Base-by-base conservation (phyloP, 768 basidiomycete genomes). In the Boletus sensibilis region DNA sequence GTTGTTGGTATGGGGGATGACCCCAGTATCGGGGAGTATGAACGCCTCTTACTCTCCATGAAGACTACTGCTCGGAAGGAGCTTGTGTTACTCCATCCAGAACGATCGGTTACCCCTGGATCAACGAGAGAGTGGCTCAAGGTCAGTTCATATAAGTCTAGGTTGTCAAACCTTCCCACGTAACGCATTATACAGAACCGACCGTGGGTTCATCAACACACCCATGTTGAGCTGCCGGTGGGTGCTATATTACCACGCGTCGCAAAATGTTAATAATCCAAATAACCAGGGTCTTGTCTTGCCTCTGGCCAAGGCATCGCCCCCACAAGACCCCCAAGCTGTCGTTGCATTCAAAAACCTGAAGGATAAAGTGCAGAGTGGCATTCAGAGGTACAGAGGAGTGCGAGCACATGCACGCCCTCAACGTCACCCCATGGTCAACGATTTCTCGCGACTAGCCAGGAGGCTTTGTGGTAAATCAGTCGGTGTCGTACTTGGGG, bases 1-100 rank as follows among this genome's bases (percentile, higher is more conserved):
- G 84, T 95, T 21, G 88, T 96, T 51, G 94, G 92, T 9, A 89
- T 95, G 83, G 95, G 92, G 4, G 94, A 97, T 55, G 94, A 93
- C 67, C 88, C 94, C 14, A 82, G 81, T 20, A 77, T 94, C 7
- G 97, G 97, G 13, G 97, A 99, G 74, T 98, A 94, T 65, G 95
- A 99, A 71, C 84, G 95, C 51, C 77, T 98, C 4, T 74, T 99
- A 21, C 78, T 98, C 40, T 94, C 94, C 1, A 90, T 94, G 81
- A 98, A 98, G 76, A 98, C 96, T 0, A 98, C 96, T 0, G 97
- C 96, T n/a, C 78, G 97, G 52, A 98, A 98, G 73, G 97, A 99
- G 69, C 83, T 99, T 27, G 88, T 99, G 5, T 78, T 99, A 5
- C 78, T 99, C 11, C 97, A 99, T 66, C 87, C 94, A 3, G 92